phyloP scores from a whole-genome alignment of 192 early-diverging fungal genomes.

The Phlyctochytrium arcticum region DNA sequence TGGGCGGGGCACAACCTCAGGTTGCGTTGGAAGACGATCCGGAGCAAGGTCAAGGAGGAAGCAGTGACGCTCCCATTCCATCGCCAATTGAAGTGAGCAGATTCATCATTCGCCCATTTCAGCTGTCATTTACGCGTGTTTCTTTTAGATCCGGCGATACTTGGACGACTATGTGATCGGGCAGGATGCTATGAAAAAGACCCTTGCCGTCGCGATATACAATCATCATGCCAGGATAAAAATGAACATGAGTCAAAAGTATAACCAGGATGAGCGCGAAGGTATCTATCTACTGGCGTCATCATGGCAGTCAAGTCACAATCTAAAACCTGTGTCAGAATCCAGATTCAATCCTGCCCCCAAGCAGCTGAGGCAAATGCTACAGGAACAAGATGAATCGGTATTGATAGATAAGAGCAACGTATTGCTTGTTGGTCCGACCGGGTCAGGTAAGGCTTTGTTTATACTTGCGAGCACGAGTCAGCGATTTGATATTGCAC shows the following conservation, averaged over 20 bases:
- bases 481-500: too few relatives aligned
- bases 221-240: constrained; percentile 78
- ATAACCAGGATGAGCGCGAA: constrained; percentile 7
- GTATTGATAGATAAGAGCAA: constrained; percentile 83
- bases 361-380: neutral
- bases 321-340: neutral
- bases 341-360: constrained; percentile 12
- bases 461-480: neutral
- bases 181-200: constrained; percentile 79
- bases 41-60: neutral
- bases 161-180: constrained; percentile 86
- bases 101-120: neutral
- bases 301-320: neutral
- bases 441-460: constrained; percentile 66
- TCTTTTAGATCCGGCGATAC: constrained; percentile 9
- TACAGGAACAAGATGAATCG: constrained; percentile 13
- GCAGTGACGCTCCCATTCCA: neutral
- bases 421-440: constrained; percentile 79
- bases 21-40: constrained; percentile 2
- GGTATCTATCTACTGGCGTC: neutral
- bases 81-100: neutral
- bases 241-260: constrained; percentile 44
- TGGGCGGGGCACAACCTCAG: constrained; percentile 4
- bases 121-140: neutral
- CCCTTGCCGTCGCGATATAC: constrained; percentile 77